Base-by-base conservation (phyloP, 1,284 basidiomycete species). In the Athelia psychrophila region DNA sequence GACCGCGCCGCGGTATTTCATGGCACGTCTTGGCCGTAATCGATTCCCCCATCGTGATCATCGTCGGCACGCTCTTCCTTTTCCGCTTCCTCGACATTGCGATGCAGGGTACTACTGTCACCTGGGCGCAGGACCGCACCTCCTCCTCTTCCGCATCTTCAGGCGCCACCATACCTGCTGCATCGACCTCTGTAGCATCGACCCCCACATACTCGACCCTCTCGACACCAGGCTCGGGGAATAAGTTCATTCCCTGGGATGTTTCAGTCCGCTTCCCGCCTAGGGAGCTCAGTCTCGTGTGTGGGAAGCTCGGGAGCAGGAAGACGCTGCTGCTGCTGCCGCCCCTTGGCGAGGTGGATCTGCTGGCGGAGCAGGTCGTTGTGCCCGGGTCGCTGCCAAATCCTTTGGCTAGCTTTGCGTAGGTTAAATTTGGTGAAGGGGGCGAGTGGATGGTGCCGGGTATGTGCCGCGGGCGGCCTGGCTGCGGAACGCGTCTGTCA, bases 401-500 rank as follows among this genome's bases (percentile, higher is more conserved):
- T 67, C 75, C 84, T 2, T 77, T 96, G 61, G 83, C 87, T 0
- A 75, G 71, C 18, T 86, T 84, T 56, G 66, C 71, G 13, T 6
- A 13, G 2, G 72, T 67, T 24, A 66, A 69, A 2, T 51, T 65
- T 32, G 68, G 68, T 2, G 60, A 74, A 0, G 69, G 76, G 16
- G 80, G 84, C 23, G 78, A 89, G 25, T 95, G 93, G 93, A 66
- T 93, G 42, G 79, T 94, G 1, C 69, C 78, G 16, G 85, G 86
- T 19, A 76, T 91, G 54, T 91, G 88, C 27, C 27, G 13, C 27
- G 13, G 27, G 73, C 77, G 24, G 81, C 88, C 16, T 95, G 92
- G 92, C 78, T 97, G 32, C 85, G 93, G 52, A 97, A 97, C 64
- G 94, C 93, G 0, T 92, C 90, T 3, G 94, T 98, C 68, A 88